Percentiles rank a stretch among this genome's conserved stretches.
Conservation (phyloP, 371 early-diverging fungal species). For the Rhizopus stolonifer region DNA sequence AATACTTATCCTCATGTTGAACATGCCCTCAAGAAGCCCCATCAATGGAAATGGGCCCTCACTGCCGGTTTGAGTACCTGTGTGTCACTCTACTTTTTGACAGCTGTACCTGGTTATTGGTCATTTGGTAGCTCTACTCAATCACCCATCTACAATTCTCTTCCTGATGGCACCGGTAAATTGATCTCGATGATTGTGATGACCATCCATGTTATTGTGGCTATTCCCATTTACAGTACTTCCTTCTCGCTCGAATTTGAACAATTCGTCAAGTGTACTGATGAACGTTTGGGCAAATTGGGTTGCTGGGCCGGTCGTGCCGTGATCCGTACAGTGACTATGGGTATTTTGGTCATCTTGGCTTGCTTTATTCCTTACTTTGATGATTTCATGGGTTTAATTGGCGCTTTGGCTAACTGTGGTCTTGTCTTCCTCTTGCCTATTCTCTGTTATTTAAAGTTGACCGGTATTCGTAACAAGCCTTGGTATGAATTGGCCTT, state of each 20-base stretch:
- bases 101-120: constrained; percentile 75
- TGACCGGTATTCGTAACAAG: constrained; percentile 51
- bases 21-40: constrained; percentile 71
- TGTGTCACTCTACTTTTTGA: constrained; percentile 71
- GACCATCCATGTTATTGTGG: no score
- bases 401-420: constrained; percentile 66
- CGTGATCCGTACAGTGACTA: constrained; percentile 44
- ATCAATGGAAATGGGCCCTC: constrained; percentile 71
- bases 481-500: constrained; percentile 40
- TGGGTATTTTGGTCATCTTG: constrained; percentile 43
- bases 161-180: no score
- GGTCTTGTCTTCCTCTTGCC: constrained; percentile 68
- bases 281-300: constrained; percentile 27
- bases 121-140: constrained; percentile 68
- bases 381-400: constrained; percentile 67
- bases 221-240: constrained; percentile 76
- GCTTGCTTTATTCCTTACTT: constrained; percentile 65
- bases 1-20: constrained; percentile 61
- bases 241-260: constrained; percentile 76
- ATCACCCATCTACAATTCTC: constrained; percentile 77
- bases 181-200: no score
- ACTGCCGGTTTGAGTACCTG: constrained; percentile 66
- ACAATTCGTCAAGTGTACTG: constrained; percentile 33
- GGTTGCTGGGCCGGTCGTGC: constrained; percentile 49
- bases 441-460: constrained; percentile 53